Evolutionary conservation across 352 stramenopile genomes (phyloP).

Genomic region (Phytophthora litchii): DNA sequence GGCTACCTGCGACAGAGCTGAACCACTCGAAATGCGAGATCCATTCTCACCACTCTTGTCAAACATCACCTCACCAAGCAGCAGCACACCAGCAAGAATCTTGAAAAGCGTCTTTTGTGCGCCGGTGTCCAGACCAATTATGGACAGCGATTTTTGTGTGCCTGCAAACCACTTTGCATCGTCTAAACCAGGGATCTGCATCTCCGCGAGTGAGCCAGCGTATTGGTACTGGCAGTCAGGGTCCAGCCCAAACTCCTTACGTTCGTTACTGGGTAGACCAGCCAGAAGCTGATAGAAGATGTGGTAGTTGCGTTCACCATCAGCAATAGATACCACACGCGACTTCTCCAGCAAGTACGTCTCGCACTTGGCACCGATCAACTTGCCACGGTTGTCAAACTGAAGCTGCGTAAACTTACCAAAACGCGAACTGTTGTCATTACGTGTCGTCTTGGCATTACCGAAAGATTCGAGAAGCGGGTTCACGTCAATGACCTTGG

Average conservation of each 20-base stretch:
- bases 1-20: conserved; percentile 76
- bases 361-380: conserved; percentile 89
- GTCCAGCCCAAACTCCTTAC: conserved; percentile 70
- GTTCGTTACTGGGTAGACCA: conserved; percentile 60
- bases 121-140: conserved; percentile 69
- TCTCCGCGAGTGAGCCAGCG: conserved; percentile 70
- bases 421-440: conserved; percentile 93
- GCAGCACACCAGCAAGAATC: conserved; percentile 91
- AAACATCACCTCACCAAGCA: conserved; percentile 97
- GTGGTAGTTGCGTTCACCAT: conserved; percentile 98
- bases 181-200: conserved; percentile 86
- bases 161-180: conserved; percentile 84
- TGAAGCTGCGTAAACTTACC: conserved; percentile 92
- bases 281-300: conserved; percentile 96
- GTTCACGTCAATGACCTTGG: conserved; percentile 93
- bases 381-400: conserved; percentile 78
- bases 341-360: conserved; percentile 98
- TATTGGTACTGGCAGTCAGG: conserved; percentile 74
- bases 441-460: conserved; percentile 94
- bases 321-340: conserved; percentile 93
- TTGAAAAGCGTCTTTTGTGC: conserved; percentile 83
- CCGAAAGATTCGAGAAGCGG: conserved; percentile 94
- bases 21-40: conserved; percentile 71
- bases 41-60: conserved; percentile 68
- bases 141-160: conserved; percentile 79